These are phyloP conservation scores for Terfezia claveryi DNA, from an alignment of 495 filamentous ascomycete genomes.

Conservation along the genomic window DNA sequence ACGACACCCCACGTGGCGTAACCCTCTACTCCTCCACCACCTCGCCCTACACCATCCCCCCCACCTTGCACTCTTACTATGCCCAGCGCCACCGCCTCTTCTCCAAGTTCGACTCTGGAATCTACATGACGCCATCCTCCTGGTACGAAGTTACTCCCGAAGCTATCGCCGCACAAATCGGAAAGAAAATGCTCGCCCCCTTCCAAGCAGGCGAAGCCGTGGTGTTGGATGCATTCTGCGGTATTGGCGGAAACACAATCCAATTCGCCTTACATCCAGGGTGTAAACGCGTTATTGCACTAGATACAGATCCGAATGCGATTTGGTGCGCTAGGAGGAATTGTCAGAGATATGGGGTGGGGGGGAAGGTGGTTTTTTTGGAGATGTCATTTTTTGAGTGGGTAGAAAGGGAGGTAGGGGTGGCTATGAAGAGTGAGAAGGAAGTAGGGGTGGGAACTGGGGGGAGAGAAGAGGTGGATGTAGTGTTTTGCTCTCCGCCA, in stretches of 20 bases:
- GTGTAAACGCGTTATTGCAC: conserved; percentile 64
- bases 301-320: conserved; percentile 58
- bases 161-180: conserved; percentile 64
- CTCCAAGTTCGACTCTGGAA: conserved; percentile 55
- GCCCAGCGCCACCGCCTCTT: conserved; percentile 69
- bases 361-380: conserved; percentile 59
- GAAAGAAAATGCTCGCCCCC: conserved; percentile 39
- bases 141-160: conserved; percentile 97
- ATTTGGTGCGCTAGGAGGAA: conserved; percentile 83
- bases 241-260: conserved; percentile 87
- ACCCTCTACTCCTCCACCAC: conserved; percentile 7
- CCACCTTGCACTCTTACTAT: conserved; percentile 35
- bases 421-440: conserved; percentile 15
- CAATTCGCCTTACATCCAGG: conserved; percentile 59
- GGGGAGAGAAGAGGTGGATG: conserved; percentile 23
- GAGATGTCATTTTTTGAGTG: conserved; percentile 60
- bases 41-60: conserved; percentile 29
- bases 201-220: neutral
- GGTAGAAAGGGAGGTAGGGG: conserved; percentile 17
- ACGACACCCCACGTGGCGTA: neutral
- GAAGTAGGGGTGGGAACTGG: conserved; percentile 6
- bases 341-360: conserved; percentile 66
- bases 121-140: conserved; percentile 74
- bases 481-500: conserved; percentile 72
- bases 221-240: conserved; percentile 71